Conservation (phyloP, 176 grass and related monocot species). For the Lolium rigidum region DNA sequence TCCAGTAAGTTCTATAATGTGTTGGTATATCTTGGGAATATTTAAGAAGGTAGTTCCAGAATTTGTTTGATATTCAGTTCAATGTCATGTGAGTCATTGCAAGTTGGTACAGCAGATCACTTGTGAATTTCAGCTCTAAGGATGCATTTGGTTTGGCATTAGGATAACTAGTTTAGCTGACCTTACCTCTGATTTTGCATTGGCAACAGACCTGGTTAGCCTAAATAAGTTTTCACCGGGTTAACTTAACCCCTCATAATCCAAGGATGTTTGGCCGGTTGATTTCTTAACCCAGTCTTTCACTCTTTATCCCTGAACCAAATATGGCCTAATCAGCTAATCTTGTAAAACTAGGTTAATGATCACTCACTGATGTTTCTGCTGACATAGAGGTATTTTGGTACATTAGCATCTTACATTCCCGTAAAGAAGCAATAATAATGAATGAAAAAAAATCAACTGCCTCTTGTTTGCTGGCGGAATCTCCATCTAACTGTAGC, state of each 20-base stretch:
- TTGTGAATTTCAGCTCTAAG: not conserved
- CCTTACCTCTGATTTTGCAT: not conserved
- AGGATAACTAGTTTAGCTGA: not conserved
- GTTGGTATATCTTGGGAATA: not conserved
- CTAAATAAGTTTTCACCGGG: not conserved
- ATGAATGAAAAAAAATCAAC: no score
- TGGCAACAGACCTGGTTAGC: not conserved
- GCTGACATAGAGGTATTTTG: not conserved
- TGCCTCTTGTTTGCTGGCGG: no score
- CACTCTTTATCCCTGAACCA: no score
- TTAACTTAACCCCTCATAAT: not conserved
- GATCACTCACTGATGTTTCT: not conserved
- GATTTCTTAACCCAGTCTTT: not conserved
- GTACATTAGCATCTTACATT: no score
- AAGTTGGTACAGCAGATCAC: not conserved
- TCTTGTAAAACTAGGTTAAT: no score
- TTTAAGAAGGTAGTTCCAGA: not conserved
- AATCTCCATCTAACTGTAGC: no score
- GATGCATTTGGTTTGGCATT: not conserved
- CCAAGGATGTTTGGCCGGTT: not conserved
- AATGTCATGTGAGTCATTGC: not conserved
- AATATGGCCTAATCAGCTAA: no score
- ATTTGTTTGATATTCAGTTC: not conserved
- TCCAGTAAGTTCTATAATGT: slow-evolving; percentile 47
- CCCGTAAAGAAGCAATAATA: no score